Evolutionary conservation across 345 rosid species (phyloP), one percentile per base, ranked within the genome.

Genomic region (Lenwebbia sp.): DNA sequence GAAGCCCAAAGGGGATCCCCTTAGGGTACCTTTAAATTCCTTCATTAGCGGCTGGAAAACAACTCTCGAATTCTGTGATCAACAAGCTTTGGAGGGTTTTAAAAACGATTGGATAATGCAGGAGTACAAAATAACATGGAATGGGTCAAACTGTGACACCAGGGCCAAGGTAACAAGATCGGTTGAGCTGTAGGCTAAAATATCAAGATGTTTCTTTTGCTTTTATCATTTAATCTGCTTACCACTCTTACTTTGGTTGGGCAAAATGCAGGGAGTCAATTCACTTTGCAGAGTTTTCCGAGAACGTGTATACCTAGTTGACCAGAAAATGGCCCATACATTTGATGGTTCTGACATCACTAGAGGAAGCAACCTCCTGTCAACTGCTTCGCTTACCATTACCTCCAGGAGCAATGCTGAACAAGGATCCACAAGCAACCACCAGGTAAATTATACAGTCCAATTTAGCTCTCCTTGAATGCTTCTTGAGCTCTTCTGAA

Each of bases 1-100:
- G 88, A 47, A 83, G 70, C 55, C 76, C 55, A 44, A 13, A 10
- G 83, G 86, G 84, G 50, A 25, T 57, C 83, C 88, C 22, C n/a
- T 13, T 49, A 54, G 37, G 37, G 75, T 87, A 53, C 49, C 76
- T 53, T 25, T 23, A 56, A 0, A 30, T 21, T 47, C 7, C 74
- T 54, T 84, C 15, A n/a, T 87, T n/a, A 70, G 7, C 6, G 88
- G 88, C 54, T 87, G 76, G 84, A 87, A 70, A 81, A 83, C 88
- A 52, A 70, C 83, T 37, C 51, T 83, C 14, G n/a, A n/a, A 13
- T 87, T 70, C 88, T 19, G 13, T 54, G 76, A 83, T 58, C 70
- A 17, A 28, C 74, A 44, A 55, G 22, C 83, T 49, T 56, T 2
- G 53, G 25, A 9, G 47, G 33, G 12, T 44, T 15, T 28, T 26